phyloP scores from a whole-genome alignment of 352 stramenopile species.

The Phytophthora pistaciae region DNA sequence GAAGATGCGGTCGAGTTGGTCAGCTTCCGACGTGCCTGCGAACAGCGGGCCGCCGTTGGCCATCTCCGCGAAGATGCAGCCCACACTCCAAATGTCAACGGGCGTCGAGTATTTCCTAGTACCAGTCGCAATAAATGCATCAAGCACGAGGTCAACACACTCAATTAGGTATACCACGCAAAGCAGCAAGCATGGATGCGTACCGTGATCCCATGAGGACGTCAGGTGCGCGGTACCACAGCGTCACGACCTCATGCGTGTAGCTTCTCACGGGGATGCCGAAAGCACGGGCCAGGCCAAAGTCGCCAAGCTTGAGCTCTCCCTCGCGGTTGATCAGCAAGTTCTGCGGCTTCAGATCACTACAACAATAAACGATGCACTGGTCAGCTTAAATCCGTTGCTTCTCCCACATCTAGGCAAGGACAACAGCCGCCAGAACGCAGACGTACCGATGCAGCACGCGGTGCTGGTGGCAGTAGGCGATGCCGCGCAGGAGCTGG shows the following conservation, averaged over 20 bases:
- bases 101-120: slow-evolving; percentile 97
- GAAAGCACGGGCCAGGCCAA: slow-evolving; percentile 99
- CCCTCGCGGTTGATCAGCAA: slow-evolving; percentile 98
- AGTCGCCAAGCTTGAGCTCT: slow-evolving; percentile 99
- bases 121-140: background rate
- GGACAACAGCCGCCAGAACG: background rate
- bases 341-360: slow-evolving; percentile 99
- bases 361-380: slow-evolving; percentile 46
- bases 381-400: background rate
- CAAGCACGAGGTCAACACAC: background rate
- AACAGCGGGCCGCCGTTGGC: slow-evolving; percentile 94
- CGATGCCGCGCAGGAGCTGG: slow-evolving; percentile 98
- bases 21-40: slow-evolving; percentile 96
- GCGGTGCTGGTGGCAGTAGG: slow-evolving; percentile 99
- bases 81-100: slow-evolving; percentile 99
- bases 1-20: slow-evolving; percentile 99
- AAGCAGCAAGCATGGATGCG: slow-evolving; percentile 13
- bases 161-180: too few species aligned
- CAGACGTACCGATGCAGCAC: slow-evolving; percentile 89
- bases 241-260: slow-evolving; percentile 99
- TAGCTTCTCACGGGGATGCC: slow-evolving; percentile 98
- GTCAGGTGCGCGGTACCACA: slow-evolving; percentile 99
- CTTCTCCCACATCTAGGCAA: background rate
- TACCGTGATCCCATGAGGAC: slow-evolving; percentile 97
- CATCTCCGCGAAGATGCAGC: slow-evolving; percentile 99